These are phyloP conservation scores for Wolfiporia cocos DNA, from an alignment of 1,284 basidiomycete species.

Conservation along the genomic window DNA sequence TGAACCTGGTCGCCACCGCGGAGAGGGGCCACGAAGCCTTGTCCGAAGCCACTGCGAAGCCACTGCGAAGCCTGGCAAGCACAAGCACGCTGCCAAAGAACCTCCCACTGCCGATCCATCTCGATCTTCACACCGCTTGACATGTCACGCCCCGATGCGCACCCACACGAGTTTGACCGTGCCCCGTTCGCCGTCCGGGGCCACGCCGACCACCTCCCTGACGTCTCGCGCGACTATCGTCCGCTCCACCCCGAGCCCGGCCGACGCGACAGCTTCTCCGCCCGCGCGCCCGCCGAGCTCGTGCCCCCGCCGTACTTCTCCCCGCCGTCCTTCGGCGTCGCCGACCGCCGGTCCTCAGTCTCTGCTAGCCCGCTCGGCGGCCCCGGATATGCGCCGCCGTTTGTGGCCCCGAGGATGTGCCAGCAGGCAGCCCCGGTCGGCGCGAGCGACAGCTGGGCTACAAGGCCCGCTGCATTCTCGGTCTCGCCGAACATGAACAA, in stretches of 20 bases:
- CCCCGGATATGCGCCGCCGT: no score
- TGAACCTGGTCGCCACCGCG: constrained; percentile 17
- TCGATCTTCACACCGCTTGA: constrained; percentile 22
- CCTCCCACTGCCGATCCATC: constrained; percentile 12
- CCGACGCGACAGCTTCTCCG: constrained; percentile 9
- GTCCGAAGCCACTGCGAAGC: no score
- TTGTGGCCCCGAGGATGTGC: constrained; percentile 18
- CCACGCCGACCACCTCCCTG: constrained; percentile 11
- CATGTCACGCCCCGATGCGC: constrained; percentile 35
- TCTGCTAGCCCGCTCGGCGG: no score
- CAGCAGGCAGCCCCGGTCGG: constrained; percentile 16
- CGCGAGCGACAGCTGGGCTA: constrained; percentile 14
- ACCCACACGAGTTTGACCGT: constrained; percentile 38
- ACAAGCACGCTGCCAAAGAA: constrained; percentile 9
- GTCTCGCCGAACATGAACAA: constrained; percentile 15
- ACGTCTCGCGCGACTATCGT: constrained; percentile 14
- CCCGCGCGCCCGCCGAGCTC: constrained; percentile 11
- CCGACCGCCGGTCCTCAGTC: constrained; percentile 18
- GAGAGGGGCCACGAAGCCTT: no score
- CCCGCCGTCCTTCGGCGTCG: constrained; percentile 14
- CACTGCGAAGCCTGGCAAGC: no score
- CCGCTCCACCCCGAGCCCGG: constrained; percentile 4
- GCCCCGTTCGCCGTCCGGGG: constrained; percentile 21
- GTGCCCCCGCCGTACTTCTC: constrained; percentile 15
- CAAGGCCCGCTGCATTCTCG: constrained; percentile 16